Percentiles rank a stretch among this genome's conserved stretches.
Conservation (phyloP, 176 grass and related monocot genomes). For the Zizania latifolia region DNA sequence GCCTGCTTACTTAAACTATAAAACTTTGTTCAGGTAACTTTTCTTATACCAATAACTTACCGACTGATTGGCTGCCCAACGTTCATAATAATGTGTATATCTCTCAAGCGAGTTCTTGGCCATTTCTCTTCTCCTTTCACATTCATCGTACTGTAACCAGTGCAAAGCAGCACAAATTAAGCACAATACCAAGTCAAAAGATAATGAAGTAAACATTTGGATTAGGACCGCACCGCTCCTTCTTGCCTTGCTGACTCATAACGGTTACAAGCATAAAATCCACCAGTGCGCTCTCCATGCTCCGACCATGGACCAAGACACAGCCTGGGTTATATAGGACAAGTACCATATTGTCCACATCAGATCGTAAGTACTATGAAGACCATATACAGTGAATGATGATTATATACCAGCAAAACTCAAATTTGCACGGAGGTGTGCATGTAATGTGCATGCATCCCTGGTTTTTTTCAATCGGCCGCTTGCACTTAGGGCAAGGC, state of each 20-base stretch:
- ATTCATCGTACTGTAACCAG: slow-evolving; percentile 88
- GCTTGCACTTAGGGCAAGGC: slow-evolving; percentile 98
- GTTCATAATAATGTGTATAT: slow-evolving; percentile 99
- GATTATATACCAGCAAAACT: slow-evolving; percentile 93
- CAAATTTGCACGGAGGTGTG: slow-evolving; percentile 99
- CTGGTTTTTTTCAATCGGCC: slow-evolving; percentile 98
- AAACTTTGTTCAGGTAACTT: background rate
- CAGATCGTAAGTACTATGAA: slow-evolving; percentile 18
- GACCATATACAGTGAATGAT: background rate
- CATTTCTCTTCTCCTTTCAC: slow-evolving; percentile 99
- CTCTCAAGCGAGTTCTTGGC: slow-evolving; percentile 99
- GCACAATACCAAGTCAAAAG: background rate
- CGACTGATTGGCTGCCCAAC: slow-evolving; percentile 98
- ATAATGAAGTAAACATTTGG: slow-evolving; percentile 4
- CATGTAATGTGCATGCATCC: slow-evolving; percentile 99
- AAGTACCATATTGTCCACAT: slow-evolving; percentile 2
- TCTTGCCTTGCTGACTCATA: slow-evolving; percentile 98
- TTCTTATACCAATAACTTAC: slow-evolving; percentile 46
- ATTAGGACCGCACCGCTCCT: slow-evolving; percentile 74
- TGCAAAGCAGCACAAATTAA: slow-evolving; percentile 13
- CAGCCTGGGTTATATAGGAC: slow-evolving; percentile 46
- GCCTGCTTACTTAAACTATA: background rate
- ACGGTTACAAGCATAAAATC: slow-evolving; percentile 99
- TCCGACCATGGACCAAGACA: slow-evolving; percentile 98
- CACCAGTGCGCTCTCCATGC: slow-evolving; percentile 97